Evolutionary conservation across 2,329 filamentous ascomycete genomes (phyloP), one percentile per base, ranked within the genome.

Genomic region (Paecilomyces sp.): DNA sequence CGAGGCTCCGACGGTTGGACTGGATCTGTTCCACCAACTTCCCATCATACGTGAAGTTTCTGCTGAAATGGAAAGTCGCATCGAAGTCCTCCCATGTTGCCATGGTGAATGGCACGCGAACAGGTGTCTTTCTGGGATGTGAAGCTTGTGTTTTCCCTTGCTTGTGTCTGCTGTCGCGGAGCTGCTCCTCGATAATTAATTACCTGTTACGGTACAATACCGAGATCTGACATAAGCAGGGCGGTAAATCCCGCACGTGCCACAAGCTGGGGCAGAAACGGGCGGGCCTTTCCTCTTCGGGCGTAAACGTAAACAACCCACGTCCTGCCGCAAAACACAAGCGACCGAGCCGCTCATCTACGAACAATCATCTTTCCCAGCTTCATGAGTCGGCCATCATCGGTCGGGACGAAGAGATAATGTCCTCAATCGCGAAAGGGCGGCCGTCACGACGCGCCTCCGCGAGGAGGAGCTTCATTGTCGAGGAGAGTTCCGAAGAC

Each of bases 401-500:
- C 61, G 58, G 58, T 62, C 41, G 13, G 24, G 53, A 53, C 58
- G 52, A 61, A 47, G 36, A 41, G 59, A 67, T 66, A 64, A 77
- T 77, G 75, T 68, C 74, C 62, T 75, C 75, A 57, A 66, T 74
- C 64, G 69, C 74, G 57, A 73, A 72, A 64, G 71, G 81, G 54
- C 80, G 87, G 65, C 82, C 86, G 11, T 82, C 83, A 59, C 81
- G 87, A 70, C 81, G 86, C 59, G 82, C 80, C 56, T 81, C 83
- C 52, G 75, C 88, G 57, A 85, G 91, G 70, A 86, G 88, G 67
- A 89, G 87, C 67, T 85, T 88, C 56, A 82, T 95, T 55, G 79
- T 92, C 61, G 91, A 95, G 65, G 91, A 85, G 22, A 83, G 85
- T 25, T 91, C 93, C 51, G 91, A 95, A 60, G 89, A 91, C 59